phyloP scores from a whole-genome alignment of 306 rosid species.

The Vigna reflexopilosa region DNA sequence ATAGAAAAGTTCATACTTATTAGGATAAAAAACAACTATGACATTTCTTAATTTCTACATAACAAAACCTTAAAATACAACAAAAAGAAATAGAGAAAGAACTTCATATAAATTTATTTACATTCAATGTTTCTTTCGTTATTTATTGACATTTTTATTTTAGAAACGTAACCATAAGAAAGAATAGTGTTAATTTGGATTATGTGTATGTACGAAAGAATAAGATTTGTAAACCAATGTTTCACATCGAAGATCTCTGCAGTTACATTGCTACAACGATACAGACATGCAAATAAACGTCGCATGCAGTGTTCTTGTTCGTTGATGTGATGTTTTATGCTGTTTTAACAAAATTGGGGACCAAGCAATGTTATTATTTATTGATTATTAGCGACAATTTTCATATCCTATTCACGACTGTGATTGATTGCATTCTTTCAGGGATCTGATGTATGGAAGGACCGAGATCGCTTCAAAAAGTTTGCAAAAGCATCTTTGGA shows the following conservation, averaged over 20 bases:
- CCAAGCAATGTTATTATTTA: background rate
- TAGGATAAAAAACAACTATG: too few relatives aligned
- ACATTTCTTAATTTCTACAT: too few relatives aligned
- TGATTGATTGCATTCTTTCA: constrained; percentile 45
- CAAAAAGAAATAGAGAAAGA: too few relatives aligned
- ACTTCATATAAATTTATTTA: background rate
- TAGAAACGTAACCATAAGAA: background rate
- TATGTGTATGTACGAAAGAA: background rate
- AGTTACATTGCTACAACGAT: constrained; percentile 8
- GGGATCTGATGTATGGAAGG: constrained; percentile 94
- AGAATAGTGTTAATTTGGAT: constrained; percentile 6
- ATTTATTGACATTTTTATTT: background rate
- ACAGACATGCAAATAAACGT: constrained; percentile 13
- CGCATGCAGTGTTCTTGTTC: background rate
- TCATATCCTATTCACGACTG: constrained; percentile 4
- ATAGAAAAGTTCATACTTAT: too few relatives aligned
- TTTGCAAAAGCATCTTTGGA: constrained; percentile 86
- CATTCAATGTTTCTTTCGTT: background rate
- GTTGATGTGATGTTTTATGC: background rate
- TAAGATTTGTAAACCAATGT: background rate
- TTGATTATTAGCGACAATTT: constrained; percentile 23
- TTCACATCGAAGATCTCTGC: constrained; percentile 16
- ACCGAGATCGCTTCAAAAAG: constrained; percentile 68
- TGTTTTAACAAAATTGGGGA: background rate
- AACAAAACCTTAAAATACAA: too few relatives aligned